Evolutionary conservation across 139 green algal genomes (phyloP), one percentile per base, ranked within the genome.

Genomic region (Chlorella vulgaris): DNA sequence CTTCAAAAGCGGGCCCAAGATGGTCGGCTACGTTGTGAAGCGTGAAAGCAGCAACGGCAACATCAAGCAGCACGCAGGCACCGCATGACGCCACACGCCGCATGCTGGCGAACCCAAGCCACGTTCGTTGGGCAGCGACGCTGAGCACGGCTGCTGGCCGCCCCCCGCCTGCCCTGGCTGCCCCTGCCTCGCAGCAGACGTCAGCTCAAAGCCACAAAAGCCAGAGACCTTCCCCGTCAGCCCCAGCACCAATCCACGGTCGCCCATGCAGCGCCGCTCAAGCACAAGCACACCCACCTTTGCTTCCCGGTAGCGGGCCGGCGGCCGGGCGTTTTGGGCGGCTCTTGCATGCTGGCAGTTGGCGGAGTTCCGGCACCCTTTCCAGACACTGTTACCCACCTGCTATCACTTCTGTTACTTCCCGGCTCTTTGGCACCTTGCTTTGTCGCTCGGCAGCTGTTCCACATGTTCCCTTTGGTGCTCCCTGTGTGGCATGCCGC

Each of bases 11-110:
- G 55, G 55, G 55, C 18, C 55, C 5, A 65, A 65, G 55, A n/a
- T 21, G 18, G 8, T 65, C 22, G 15, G 15, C 15, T 55, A 55
- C 47, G 21, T 65, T 5, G 22, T 65, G 15, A 65, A 65, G 21
- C 55, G 55, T 5, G 55, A 65, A 21, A 28, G 5, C 55, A 65
- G 55, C 63, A 40, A 70, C 29, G 63, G 63, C 63, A 42, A 29
- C 63, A 28, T 47, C 63, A 70, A 70, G 63, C 63, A 40, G 60
- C 60, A 67, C 19, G 7, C 24, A 67, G n/a, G n/a, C n/a, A n/a
- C n/a, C n/a, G n/a, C n/a, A n/a, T n/a, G n/a, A n/a, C n/a, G n/a
- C n/a, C n/a, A n/a, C n/a, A n/a, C n/a, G n/a, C n/a, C n/a, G n/a
- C n/a, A n/a, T n/a, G 63, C 63, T 39, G 19, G 63, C 10, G 63